These are phyloP conservation scores for Pichia sp. DNA, from an alignment of 1,139 yeast species.

Conservation along the genomic window DNA sequence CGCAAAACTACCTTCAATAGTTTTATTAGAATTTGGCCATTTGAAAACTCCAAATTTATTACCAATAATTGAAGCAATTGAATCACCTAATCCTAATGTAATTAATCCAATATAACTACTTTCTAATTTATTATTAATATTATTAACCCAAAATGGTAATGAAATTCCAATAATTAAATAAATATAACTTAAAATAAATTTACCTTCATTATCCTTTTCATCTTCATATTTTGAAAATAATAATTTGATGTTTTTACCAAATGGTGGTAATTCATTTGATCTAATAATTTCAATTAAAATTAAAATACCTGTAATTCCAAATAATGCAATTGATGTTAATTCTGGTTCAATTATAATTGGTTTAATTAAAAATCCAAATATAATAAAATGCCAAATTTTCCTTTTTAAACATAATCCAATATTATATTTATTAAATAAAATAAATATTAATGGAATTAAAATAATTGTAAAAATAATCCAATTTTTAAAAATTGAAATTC, in stretches of 20 bases:
- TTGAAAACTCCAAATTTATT: constrained; percentile 45
- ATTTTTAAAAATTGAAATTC: constrained; percentile 31
- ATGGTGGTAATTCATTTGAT: constrained; percentile 40
- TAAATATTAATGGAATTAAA: constrained; percentile 38
- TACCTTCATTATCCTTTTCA: constrained; percentile 57
- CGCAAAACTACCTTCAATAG: constrained; percentile 63
- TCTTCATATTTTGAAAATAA: constrained; percentile 55
- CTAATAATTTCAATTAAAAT: constrained; percentile 51
- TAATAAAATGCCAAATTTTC: constrained; percentile 47
- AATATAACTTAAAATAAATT: constrained; percentile 60
- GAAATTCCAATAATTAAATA: constrained; percentile 58
- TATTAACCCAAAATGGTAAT: constrained; percentile 45
- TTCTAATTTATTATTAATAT: constrained; percentile 11
- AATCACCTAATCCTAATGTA: constrained; percentile 50
- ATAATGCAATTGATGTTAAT: constrained; percentile 38
- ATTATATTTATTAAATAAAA: constrained; percentile 29
- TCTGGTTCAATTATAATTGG: constrained; percentile 39
- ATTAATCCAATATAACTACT: constrained; percentile 41
- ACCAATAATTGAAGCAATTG: constrained; percentile 66
- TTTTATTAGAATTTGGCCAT: constrained; percentile 53
- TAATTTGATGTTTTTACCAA: constrained; percentile 33
- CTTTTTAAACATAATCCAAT: constrained; percentile 47
- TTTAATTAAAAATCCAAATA: constrained; percentile 34
- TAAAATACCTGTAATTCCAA: constrained; percentile 43
- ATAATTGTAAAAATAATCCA: constrained; percentile 39